Percentiles rank a stretch among this genome's conserved stretches.
phyloP scores from a whole-genome alignment of 345 rosid species.

The Aurinia saxatilis region DNA sequence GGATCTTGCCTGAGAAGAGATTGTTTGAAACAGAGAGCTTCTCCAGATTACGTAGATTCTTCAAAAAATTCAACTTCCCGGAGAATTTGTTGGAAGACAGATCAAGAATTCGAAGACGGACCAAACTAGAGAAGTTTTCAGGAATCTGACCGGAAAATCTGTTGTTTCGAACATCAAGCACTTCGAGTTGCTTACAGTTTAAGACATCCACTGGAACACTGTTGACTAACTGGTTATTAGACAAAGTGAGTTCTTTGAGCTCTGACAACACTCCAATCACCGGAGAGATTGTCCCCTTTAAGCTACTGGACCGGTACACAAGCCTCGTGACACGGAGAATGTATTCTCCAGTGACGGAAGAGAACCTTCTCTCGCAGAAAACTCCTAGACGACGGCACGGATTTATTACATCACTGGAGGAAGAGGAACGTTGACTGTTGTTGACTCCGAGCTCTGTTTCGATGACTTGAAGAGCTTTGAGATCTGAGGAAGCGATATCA shows the following conservation, averaged over 20 bases:
- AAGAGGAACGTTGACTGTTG: constrained; percentile 38
- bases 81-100: constrained; percentile 54
- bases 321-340: constrained; percentile 65
- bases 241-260: constrained; percentile 63
- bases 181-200: constrained; percentile 65
- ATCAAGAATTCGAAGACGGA: constrained; percentile 63
- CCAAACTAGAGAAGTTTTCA: constrained; percentile 42
- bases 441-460: constrained; percentile 44
- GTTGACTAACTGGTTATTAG: constrained; percentile 55
- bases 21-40: constrained; percentile 65
- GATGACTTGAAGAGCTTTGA: constrained; percentile 42
- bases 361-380: constrained; percentile 63
- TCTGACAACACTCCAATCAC: constrained; percentile 60
- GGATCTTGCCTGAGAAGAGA: constrained; percentile 72
- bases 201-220: constrained; percentile 49
- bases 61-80: constrained; percentile 72
- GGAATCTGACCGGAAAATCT: constrained; percentile 61
- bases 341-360: constrained; percentile 34
- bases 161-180: constrained; percentile 64
- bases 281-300: constrained; percentile 59
- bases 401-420: constrained; percentile 3
- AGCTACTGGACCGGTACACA: constrained; percentile 42
- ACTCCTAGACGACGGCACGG: constrained; percentile 58
- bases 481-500: constrained; percentile 48
- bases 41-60: constrained; percentile 66